Conservation (phyloP, 257 asterid genomes). For the Nicotiana noctiflora region DNA sequence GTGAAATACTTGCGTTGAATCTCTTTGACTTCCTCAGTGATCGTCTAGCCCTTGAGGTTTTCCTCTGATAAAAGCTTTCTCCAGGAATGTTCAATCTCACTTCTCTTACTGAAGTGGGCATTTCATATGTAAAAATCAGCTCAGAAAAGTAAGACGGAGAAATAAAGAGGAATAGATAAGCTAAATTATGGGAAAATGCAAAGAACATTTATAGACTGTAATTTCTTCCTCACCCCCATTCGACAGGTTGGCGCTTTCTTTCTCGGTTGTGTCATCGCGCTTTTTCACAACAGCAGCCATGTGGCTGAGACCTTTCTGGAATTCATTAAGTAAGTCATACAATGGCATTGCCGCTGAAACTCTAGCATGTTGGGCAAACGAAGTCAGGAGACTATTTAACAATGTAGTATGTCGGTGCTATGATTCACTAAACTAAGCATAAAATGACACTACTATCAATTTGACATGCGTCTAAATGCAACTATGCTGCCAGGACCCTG, state of each 20-base stretch:
- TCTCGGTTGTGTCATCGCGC: neutral
- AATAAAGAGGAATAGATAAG: neutral
- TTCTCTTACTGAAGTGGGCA: constrained; percentile 16
- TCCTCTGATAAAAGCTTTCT: neutral
- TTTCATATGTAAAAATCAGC: neutral
- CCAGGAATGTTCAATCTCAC: constrained; percentile 20
- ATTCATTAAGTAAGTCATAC: constrained; percentile 62
- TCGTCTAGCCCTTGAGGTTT: constrained; percentile 14
- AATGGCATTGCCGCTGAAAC: constrained; percentile 34
- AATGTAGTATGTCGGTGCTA: neutral
- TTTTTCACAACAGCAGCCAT: constrained; percentile 65
- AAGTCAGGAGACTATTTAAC: neutral
- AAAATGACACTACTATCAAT: too few relatives aligned
- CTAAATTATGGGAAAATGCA: neutral
- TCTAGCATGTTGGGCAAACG: constrained; percentile 9
- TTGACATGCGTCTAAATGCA: too few relatives aligned
- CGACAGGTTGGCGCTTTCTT: neutral
- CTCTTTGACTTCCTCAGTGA: constrained; percentile 19
- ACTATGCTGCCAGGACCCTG: too few relatives aligned
- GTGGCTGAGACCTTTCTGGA: constrained; percentile 79
- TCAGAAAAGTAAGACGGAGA: neutral
- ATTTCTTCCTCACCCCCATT: neutral
- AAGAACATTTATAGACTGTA: neutral
- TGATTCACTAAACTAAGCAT: neutral
- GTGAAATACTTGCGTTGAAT: constrained; percentile 10